These are phyloP conservation scores for Panaeolus cyanescens DNA, from an alignment of 768 basidiomycete genomes.

Conservation along the genomic window DNA sequence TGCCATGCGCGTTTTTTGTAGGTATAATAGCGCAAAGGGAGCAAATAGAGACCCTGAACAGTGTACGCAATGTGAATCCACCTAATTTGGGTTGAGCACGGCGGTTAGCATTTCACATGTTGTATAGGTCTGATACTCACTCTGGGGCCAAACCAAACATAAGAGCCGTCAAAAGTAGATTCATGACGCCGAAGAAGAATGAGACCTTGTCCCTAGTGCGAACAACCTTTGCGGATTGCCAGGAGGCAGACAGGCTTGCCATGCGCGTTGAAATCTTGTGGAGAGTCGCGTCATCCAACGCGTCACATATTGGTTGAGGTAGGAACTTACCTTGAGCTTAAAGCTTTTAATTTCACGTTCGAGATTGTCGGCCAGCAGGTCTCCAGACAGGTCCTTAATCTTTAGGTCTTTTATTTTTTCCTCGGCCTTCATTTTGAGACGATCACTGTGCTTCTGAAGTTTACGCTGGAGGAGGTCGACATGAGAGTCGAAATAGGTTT, in stretches of 20 bases:
- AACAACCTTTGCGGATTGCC: constrained; percentile 92
- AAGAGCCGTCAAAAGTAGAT: constrained; percentile 79
- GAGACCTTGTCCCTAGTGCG: constrained; percentile 83
- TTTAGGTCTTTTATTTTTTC: constrained; percentile 72
- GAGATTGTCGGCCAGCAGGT: constrained; percentile 71
- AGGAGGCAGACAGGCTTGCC: constrained; percentile 73
- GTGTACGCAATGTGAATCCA: constrained; percentile 93
- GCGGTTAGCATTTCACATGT: constrained; percentile 1
- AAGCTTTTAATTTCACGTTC: constrained; percentile 87
- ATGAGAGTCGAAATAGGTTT: constrained; percentile 94
- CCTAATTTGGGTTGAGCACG: constrained; percentile 37
- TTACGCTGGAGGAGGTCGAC: constrained; percentile 81
- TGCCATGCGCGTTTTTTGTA: constrained; percentile 96
- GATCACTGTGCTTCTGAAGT: constrained; percentile 84
- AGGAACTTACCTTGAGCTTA: constrained; percentile 71
- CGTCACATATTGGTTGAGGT: constrained; percentile 11
- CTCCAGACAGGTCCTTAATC: constrained; percentile 61
- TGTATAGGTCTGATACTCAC: constrained; percentile 43
- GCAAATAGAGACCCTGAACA: constrained; percentile 70
- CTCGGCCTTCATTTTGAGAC: constrained; percentile 80
- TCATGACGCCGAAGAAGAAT: constrained; percentile 95
- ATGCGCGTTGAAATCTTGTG: constrained; percentile 78
- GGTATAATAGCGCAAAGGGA: constrained; percentile 78
- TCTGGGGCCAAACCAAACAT: constrained; percentile 88
- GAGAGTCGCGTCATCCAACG: constrained; percentile 4